A percentile compares a stretch with the other conserved stretches of the same genome.
Evolutionary conservation across 331 rosid species (phyloP).

Genomic region (Spiraea crenata): DNA sequence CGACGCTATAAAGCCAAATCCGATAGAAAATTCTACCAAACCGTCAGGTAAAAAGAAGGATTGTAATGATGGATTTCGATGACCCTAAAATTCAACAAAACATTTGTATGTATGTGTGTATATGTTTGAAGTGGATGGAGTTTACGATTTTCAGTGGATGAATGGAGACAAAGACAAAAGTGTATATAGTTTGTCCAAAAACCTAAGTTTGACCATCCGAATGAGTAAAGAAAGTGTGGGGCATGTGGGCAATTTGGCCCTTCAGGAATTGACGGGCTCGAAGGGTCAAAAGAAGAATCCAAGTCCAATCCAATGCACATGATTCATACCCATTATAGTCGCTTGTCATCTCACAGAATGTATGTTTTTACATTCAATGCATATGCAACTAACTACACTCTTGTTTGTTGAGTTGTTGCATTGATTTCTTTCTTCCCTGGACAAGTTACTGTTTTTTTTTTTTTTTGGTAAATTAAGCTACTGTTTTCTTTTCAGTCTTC

Average conservation of each 20-base stretch:
- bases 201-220: neutral
- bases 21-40: no score
- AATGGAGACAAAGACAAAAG: neutral
- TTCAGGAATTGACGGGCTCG: conserved; percentile 1
- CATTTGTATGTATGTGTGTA: no score
- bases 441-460: neutral
- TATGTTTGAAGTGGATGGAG: no score
- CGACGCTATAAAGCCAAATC: no score
- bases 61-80: no score
- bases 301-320: neutral
- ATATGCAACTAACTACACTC: neutral
- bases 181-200: neutral
- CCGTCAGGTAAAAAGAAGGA: no score
- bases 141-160: no score
- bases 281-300: conserved; percentile 9
- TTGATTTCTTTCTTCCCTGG: neutral
- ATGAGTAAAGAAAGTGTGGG: neutral
- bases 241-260: no score
- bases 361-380: conserved; percentile 12
- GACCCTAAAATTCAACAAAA: no score
- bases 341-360: neutral
- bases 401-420: neutral
- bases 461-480: no score
- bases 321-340: neutral
- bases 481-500: no score